Base-by-base conservation (phyloP, 2,329 filamentous ascomycete genomes). In the Pseudogymnoascus sp. region DNA sequence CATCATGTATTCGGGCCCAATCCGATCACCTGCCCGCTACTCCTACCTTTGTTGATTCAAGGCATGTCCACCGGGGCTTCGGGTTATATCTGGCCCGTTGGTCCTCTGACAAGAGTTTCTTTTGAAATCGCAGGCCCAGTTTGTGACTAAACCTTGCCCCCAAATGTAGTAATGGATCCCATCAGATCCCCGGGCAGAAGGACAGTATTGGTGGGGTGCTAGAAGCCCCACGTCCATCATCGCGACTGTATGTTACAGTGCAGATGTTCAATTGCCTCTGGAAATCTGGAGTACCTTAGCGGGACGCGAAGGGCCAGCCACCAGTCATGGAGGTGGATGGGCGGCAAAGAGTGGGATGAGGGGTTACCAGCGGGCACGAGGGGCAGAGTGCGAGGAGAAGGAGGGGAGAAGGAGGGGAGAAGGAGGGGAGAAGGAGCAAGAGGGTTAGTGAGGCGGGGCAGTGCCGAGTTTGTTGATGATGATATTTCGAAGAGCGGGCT, bases 1-100 rank as follows among this genome's bases (percentile, higher is more conserved):
- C 23, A 49, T 49, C 43, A 53, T 53, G 43, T 53, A 53, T 53
- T 31, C 14, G 43, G 23, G 43, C 43, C 43, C 43, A 53, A 53
- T 28, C 5, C 43, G 23, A 53, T 53, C 43, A 53, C 43, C 43
- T 53, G 43, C 23, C 16, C 43, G 11, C 23, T 14, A 28, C 43
- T 31, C 23, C 43, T 31, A 28, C 43, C 23, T 9, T 16, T 7
- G 11, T n/a, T 53, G 23, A 53, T 53, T 31, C 43, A 8, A 53
- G 23, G 43, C 4, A 53, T 53, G 23, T 16, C 8, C 23, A 31
- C 43, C 25, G 43, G 43, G 43, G 12, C 42, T 53, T 53, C 43
- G 43, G 43, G 43, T 9, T 53, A 53, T 53, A 16, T 28, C 43
- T 31, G 23, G 14, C 23, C 43, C 43, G 43, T 14, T 3, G 23